A percentile compares a stretch with the other conserved stretches of the same genome.
phyloP scores from a whole-genome alignment of 176 grass and related monocot genomes.

The Oryza meyeriana region DNA sequence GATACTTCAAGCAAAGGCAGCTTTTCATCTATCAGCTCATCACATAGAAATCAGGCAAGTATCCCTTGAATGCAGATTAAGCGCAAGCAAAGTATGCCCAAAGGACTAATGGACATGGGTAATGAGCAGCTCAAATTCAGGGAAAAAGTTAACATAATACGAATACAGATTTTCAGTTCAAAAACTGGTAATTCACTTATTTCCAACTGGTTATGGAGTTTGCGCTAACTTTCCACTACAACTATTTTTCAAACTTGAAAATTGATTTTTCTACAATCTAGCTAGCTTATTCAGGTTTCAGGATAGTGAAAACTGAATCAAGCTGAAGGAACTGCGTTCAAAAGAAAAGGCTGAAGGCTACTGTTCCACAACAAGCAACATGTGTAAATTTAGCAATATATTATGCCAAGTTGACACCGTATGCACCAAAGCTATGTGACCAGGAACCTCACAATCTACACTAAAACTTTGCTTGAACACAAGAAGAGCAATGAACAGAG shows the following conservation, averaged over 20 bases:
- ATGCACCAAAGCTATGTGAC: not conserved
- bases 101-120: not conserved
- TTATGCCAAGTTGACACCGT: not conserved
- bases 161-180: not conserved
- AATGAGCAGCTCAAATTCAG: not conserved
- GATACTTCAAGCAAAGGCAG: not conserved
- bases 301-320: constrained; percentile 3
- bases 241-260: not conserved
- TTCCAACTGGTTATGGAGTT: not conserved
- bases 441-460: no score
- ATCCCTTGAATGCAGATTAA: not conserved
- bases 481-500: no score
- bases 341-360: not conserved
- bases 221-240: not conserved
- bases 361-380: not conserved
- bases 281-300: not conserved
- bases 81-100: not conserved
- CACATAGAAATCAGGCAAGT: not conserved
- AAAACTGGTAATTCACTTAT: not conserved
- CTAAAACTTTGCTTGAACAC: no score
- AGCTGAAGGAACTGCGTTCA: not conserved
- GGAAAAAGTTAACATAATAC: not conserved
- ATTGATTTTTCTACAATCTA: not conserved
- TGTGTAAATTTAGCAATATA: not conserved
- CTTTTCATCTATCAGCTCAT: not conserved